Evolutionary conservation across 176 grass and related monocot genomes (phyloP), one percentile per base, ranked within the genome.

Genomic region (Phoenix roebelenii): DNA sequence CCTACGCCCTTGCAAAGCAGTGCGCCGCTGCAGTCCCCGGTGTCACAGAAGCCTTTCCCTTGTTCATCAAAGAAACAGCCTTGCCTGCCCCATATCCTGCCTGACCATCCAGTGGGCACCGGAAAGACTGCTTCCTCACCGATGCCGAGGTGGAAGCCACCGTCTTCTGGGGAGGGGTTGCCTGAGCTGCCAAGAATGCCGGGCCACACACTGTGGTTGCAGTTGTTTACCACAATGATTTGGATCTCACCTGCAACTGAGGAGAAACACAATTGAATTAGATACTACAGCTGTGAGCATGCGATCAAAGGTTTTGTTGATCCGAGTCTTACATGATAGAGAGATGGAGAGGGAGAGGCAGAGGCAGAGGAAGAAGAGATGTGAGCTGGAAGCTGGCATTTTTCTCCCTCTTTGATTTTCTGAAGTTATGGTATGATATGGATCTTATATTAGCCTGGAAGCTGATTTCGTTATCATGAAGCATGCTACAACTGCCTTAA

Each of bases 141-240:
- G 5, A 66, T 18, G 54, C 5, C 77, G 2, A 96, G 80, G 73
- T 85, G 77, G 69, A 96, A 90, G 2, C 92, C 92, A 17, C 92
- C 92, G 0, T 79, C 72, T 66, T 87, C 70, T 14, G 86, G 92
- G 18, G 86, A 79, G 0, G 83, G 50, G 54, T 85, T 83, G 2
- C 86, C 86, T 0, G 77, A 22, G 66, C 72, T 80, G 78, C 83
- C 92, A 16, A 90, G 75, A 1, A 96, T 15, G 4, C 80, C 92
- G 1, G 92, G 92, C 92, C 92, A 96, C 57, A 96, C 72, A 4
- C 80, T 81, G 49, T 90, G 71, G 5, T 65, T 69, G 77, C 92
- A 96, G 83, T 96, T 96, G 87, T 96, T 96, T 60, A 96, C 92
- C 35, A 96, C 0, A 19, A 96, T 96, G 14, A 96, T 78, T 70